Evolutionary conservation across 2,329 filamentous ascomycete species (phyloP), one percentile per base, ranked within the genome.

Genomic region (Cercospora beticola): DNA sequence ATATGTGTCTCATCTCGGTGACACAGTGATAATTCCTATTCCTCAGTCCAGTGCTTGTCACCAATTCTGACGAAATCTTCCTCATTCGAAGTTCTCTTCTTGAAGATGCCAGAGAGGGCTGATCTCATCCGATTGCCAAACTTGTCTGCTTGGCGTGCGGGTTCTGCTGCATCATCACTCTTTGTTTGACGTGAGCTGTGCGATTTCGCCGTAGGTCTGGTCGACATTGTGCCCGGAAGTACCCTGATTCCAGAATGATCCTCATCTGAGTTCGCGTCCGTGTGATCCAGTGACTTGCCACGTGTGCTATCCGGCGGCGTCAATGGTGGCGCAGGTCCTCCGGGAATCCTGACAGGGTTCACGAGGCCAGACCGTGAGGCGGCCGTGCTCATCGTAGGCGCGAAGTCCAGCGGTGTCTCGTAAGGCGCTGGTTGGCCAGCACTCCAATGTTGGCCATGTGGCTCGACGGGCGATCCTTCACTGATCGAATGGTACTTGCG

Each of bases 11-110:
- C 7, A 9, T 21, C 18, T n/a, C 3, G 16, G 6, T 4, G 46
- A 18, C n/a, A 23, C 10, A 21, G 3, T 8, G 46, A 21, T 23
- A 49, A 14, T 23, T 4, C 28, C 36, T 43, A 62, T 26, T 64
- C 62, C n/a, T 64, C 62, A 5, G 62, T 40, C 62, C 62, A 64
- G 26, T 64, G 62, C 26, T 64, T 31, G 6, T 64, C 62, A 3
- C 62, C 46, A 10, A 64, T 26, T 10, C 18, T 56, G 5, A 56
- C 18, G 3, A 36, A 57, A 10, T 64, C 52, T 18, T 21, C 30
- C 8, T 64, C 62, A 8, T 57, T 30, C n/a, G 54, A n/a, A 12
- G 26, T 28, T 28, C 36, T 64, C 18, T 30, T 64, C 62, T 64
- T 57, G n/a, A 63, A 63, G 2, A 63, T 63, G 18, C 28, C 40